Percentiles rank a stretch among this genome's conserved stretches.
Evolutionary conservation across 306 rosid genomes (phyloP).

Genomic region (Psophocarpus tetragonolobus): DNA sequence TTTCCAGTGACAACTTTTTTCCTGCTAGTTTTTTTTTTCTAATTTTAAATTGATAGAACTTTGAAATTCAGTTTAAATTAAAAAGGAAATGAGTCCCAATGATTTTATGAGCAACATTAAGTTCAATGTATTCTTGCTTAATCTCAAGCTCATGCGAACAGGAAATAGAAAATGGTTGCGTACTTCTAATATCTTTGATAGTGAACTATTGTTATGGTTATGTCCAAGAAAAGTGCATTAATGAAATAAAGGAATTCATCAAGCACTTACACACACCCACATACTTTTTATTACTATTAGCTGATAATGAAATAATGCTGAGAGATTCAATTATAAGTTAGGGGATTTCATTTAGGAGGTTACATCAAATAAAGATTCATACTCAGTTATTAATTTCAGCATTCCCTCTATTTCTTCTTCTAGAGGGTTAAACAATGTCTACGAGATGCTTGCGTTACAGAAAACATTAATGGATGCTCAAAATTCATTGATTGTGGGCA

Average conservation of each 20-base stretch:
- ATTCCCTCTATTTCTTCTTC: constrained; percentile 27
- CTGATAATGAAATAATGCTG: constrained; percentile 2
- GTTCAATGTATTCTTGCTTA: not conserved
- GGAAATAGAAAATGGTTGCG: not conserved
- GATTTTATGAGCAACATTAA: not conserved
- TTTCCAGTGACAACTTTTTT: not conserved
- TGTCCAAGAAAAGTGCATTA: not conserved
- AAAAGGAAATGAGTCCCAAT: not conserved
- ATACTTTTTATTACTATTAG: not conserved
- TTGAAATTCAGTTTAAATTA: not conserved
- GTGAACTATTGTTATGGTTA: too few species aligned
- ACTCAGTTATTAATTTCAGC: constrained; percentile 25
- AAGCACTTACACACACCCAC: not conserved
- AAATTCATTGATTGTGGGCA: constrained; percentile 68
- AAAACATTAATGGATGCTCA: not conserved
- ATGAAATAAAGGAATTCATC: not conserved
- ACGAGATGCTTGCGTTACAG: constrained; percentile 48
- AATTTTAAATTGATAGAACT: not conserved
- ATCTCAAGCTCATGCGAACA: not conserved
- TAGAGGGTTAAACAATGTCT: constrained; percentile 86
- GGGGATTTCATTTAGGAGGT: not conserved
- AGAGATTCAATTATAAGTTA: not conserved
- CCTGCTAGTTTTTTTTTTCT: not conserved
- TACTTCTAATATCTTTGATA: too few species aligned
- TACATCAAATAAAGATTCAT: not conserved